Percentiles rank a stretch among this genome's conserved stretches.
phyloP scores from a whole-genome alignment of 1,139 yeast genomes.

The Scheffersomyces quercinus region DNA sequence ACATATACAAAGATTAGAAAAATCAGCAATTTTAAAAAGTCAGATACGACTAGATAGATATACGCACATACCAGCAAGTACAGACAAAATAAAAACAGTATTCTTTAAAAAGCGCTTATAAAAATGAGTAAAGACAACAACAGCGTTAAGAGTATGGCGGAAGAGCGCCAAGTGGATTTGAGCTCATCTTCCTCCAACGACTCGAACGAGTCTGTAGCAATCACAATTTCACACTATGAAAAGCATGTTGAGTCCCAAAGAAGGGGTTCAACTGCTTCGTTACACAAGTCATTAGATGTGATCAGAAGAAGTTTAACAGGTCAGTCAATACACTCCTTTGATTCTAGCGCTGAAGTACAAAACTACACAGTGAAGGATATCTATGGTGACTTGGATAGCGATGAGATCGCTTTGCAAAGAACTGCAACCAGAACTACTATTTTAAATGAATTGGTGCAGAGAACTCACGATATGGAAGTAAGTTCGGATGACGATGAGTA shows the following conservation, averaged over 20 bases:
- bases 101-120: too few relatives aligned
- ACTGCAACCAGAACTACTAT: slow-evolving; percentile 22
- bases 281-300: slow-evolving; percentile 15
- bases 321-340: slow-evolving; percentile 3
- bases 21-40: too few relatives aligned
- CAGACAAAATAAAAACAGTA: too few relatives aligned
- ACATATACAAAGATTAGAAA: too few relatives aligned
- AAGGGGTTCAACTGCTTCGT: slow-evolving; percentile 14
- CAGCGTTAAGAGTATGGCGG: slow-evolving; percentile 2
- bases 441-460: slow-evolving; percentile 16
- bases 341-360: not conserved
- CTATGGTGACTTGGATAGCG: slow-evolving; percentile 32
- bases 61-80: too few relatives aligned
- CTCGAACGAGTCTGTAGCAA: slow-evolving; percentile 13
- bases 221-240: slow-evolving; percentile 11
- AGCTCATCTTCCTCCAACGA: slow-evolving; percentile 11
- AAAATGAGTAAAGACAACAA: not conserved
- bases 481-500: slow-evolving; percentile 14
- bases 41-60: too few relatives aligned
- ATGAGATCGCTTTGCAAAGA: slow-evolving; percentile 19
- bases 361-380: slow-evolving; percentile 32
- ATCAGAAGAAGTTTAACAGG: slow-evolving; percentile 13
- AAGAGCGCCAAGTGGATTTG: slow-evolving; percentile 5
- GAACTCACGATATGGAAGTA: slow-evolving; percentile 12
- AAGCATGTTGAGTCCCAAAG: slow-evolving; percentile 7